Evolutionary conservation across 257 asterid species (phyloP).

Genomic region (Solanum boliviense): DNA sequence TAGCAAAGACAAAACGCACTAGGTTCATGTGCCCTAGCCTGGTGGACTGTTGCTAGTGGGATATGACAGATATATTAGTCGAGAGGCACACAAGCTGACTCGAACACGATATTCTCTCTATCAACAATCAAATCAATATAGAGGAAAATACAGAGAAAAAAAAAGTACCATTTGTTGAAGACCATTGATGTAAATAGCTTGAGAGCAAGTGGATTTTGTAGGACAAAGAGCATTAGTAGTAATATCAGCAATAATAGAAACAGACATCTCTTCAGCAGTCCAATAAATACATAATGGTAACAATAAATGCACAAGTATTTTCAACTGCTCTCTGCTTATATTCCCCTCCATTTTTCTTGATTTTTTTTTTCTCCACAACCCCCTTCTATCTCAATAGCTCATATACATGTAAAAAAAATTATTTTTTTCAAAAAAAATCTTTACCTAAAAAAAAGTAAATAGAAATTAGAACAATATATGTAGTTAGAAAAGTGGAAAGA

Average conservation of each 20-base stretch:
- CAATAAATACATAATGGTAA: slow-evolving; percentile 68
- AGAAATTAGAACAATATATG: background rate
- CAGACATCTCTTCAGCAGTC: slow-evolving; percentile 90
- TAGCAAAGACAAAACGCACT: background rate
- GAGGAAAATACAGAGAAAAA: background rate
- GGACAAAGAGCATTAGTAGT: slow-evolving; percentile 83
- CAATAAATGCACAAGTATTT: slow-evolving; percentile 46
- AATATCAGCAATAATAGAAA: slow-evolving; percentile 74
- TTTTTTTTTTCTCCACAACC: background rate
- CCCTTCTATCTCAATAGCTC: background rate
- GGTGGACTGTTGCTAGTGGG: background rate
- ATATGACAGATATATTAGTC: fast-evolving
- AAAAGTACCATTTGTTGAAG: slow-evolving; percentile 63
- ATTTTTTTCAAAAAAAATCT: too few species aligned
- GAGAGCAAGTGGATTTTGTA: slow-evolving; percentile 41
- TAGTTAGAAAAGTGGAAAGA: background rate
- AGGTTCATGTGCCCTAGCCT: background rate
- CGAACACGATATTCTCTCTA: background rate
- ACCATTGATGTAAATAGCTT: slow-evolving; percentile 78
- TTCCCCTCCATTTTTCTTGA: background rate
- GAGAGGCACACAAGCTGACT: background rate
- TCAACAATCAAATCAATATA: slow-evolving; percentile 19
- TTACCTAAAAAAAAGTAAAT: background rate
- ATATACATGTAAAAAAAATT: too few species aligned
- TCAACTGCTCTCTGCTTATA: slow-evolving; percentile 32